These are phyloP conservation scores for Lichtheimia ornata DNA, from an alignment of 371 early-diverging fungal species.

Conservation along the genomic window DNA sequence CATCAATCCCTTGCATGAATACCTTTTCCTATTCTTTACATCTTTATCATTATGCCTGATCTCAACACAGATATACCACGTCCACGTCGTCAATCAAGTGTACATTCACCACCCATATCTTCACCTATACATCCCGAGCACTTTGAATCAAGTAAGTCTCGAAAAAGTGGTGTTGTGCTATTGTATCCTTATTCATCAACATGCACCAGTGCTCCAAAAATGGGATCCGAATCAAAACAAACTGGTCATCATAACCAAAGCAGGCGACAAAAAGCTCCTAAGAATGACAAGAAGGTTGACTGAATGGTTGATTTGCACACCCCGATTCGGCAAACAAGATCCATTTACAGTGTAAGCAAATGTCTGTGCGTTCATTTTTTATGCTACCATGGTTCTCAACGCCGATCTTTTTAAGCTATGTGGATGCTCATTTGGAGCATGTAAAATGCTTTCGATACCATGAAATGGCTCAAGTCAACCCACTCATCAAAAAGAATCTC, in stretches of 20 bases:
- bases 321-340: conserved; percentile 45
- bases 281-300: conserved; percentile 75
- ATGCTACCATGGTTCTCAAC: not conserved
- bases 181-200: not conserved
- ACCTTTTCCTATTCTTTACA: no score
- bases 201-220: conserved; percentile 4
- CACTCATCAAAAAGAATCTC: conserved; percentile 46
- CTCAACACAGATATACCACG: no score
- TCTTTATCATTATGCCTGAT: no score
- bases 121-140: no score
- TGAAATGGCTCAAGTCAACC: conserved; percentile 42
- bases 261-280: conserved; percentile 73
- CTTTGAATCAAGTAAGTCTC: no score
- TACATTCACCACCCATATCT: no score
- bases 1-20: no score
- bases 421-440: conserved; percentile 63
- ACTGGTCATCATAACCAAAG: conserved; percentile 83
- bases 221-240: conserved; percentile 63
- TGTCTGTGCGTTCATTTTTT: not conserved
- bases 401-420: no score
- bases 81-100: no score
- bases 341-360: conserved; percentile 65
- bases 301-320: conserved; percentile 70
- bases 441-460: conserved; percentile 56
- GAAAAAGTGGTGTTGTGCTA: not conserved